Evolutionary conservation across 2,329 filamentous ascomycete species (phyloP), one percentile per base, ranked within the genome.

Genomic region (Fusarium sp.): DNA sequence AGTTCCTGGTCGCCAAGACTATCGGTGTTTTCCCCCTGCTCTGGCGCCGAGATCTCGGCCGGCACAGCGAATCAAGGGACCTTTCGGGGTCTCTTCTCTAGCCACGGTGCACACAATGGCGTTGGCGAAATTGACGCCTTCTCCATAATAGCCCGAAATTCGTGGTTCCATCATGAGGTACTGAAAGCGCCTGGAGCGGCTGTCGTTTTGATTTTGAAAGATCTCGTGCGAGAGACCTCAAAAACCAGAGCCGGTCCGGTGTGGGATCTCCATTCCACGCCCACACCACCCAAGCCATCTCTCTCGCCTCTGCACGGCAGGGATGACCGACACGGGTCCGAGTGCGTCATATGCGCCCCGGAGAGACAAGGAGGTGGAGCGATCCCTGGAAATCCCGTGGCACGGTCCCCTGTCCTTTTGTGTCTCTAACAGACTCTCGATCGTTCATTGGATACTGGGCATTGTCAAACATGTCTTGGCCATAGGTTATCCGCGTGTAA

Each of bases 341-440:
- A 73, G 68, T 71, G 72, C 72, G 72, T 74, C 72, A 74, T 74
- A 74, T 73, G 72, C 65, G 70, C 70, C 72, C 70, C 72, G 50
- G 62, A 68, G 60, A 63, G 59, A 62, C 68, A 69, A 55, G 55
- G 64, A 56, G 53, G 67, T 71, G 57, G 57, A 63, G 62, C 47
- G 37, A 67, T 67, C 71, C 68, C 57, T 71, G 60, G 61, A 57
- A 51, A 47, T 64, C 64, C 66, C 55, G 62, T 69, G 55, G 68
- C 67, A 65, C 60, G 54, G 54, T 52, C 71, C 69, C 63, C 62
- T 58, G 67, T 59, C 55, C 50, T 28, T 38, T 65, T 47, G 51
- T 67, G 71, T 57, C 62, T 73, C 59, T 65, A 60, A 71, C 71
- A 64, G 65, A 72, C 65, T 70, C 67, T 55, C 47, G 36, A 23